Evolutionary conservation across 2,329 filamentous ascomycete genomes (phyloP), one percentile per base, ranked within the genome.

Genomic region (Phyllosticta citriasiana): DNA sequence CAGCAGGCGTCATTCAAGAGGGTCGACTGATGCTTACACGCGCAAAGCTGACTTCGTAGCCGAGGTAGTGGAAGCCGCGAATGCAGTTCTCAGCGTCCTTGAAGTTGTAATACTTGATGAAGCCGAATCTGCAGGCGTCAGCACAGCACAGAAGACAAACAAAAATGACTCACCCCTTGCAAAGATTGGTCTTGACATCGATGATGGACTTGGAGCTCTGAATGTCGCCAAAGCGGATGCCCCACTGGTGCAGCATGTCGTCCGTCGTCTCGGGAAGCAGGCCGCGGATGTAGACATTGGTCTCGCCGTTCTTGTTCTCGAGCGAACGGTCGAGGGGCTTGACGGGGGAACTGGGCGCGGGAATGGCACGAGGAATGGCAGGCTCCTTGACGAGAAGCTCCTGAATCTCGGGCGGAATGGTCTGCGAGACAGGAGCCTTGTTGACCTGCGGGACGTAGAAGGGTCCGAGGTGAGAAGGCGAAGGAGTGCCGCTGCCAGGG

Each of bases 141-240:
- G 53, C 22, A 55, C 57, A 62, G 66, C 56, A 30, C 16, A 22
- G 22, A 24, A 55, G 53, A 26, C 19, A 16, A 55, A 51, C 52
- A 19, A 26, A 77, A 82, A 69, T 78, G 7, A 57, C 59, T 25
- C 14, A 96, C 94, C 94, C 94, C 78, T 99, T 99, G 84, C 94
- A 99, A 65, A 91, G 87, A 63, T 91, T 90, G 56, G 91, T 96
- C 67, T 88, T 87, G 58, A 92, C 88, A 77, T 99, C 95, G 70
- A 99, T 96, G 77, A 99, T 99, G 14, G 95, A 94, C 81, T 99
- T 99, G 70, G 91, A 97, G 66, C 92, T 96, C 77, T 96, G 91
- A 62, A 99, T 94, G 63, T 88, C 86, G 52, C 94, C 95, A 71
- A 97, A 99, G 57, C 93, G 89, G 67, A 84, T 81, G 53, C 93